Base-by-base conservation (phyloP, 2,329 filamentous ascomycete genomes). In the Cryphonectria parasitica region DNA sequence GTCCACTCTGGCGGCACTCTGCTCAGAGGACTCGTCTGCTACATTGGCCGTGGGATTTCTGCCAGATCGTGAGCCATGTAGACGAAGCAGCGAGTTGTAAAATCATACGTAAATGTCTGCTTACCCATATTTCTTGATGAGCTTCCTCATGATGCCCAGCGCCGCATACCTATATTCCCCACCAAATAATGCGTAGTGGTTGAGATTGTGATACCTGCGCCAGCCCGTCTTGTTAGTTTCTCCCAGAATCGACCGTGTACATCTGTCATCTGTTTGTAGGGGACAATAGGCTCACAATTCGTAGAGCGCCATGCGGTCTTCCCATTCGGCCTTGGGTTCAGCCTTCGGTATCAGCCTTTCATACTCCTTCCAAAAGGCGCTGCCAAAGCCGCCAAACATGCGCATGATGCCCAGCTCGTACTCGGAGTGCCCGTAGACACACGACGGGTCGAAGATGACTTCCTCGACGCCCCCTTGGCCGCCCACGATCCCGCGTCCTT, bases 331-430 rank as follows among this genome's bases (percentile, higher is more conserved):
- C 15, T 84, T 86, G 0, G 95, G 95, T 78, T 97, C 92, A 11
- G 91, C 90, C 82, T 92, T 97, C 0, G 92, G 91, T 63, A 95
- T 89, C 34, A 94, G 77, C 54, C 83, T 79, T 78, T 92, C 88
- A 78, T 98, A 98, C 78, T 96, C 93, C 43, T 86, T 86, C 85
- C 92, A 90, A 76, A 97, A 97, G 0, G 77, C 79, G 0, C 79
- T 76, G 0, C 90, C 90, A 80, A 97, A 97, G 0, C 95, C 95
- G 0, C 95, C 95, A 85, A 98, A 98, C 94, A 98, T 97, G 66
- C 87, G 88, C 94, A 98, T 98, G 74, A 97, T 97, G 0, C 95
- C 95, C 67, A 97, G 83, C 75, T 98, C 95, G 79, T 91, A 98
- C 83, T 98, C 95, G 1, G 87, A 91, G 78, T 98, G 95, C 1